phyloP scores from a whole-genome alignment of 805 yeast species.

The Hanseniaspora thailandica region DNA sequence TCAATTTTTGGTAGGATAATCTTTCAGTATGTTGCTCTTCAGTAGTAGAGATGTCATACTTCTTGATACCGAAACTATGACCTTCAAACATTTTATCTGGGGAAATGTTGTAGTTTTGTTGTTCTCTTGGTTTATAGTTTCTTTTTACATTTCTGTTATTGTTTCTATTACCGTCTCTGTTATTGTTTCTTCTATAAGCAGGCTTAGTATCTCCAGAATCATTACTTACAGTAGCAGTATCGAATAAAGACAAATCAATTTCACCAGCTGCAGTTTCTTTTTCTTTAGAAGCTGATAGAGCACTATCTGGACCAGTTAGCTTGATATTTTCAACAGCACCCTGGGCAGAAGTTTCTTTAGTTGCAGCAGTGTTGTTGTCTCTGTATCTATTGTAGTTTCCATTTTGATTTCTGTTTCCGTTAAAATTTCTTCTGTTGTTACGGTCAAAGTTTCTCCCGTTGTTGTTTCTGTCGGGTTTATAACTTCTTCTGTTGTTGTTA shows the following conservation, averaged over 20 bases:
- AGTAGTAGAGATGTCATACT: neutral
- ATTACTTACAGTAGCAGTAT: neutral
- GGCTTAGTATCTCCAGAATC: neutral
- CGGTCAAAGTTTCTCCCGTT: neutral
- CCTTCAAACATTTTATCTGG: conserved; percentile 7
- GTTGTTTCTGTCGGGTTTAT: too few relatives aligned
- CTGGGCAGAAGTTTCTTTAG: neutral
- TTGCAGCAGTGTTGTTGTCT: neutral
- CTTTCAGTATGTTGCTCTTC: conserved; percentile 1
- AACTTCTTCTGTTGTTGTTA: neutral
- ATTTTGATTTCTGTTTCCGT: neutral
- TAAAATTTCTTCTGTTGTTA: neutral
- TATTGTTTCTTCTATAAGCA: neutral
- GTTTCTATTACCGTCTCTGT: neutral
- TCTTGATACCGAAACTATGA: conserved; percentile 10
- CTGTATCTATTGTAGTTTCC: neutral
- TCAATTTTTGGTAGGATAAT: conserved; percentile 2
- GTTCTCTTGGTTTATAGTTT: neutral
- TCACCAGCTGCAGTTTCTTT: neutral
- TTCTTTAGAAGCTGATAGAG: neutral
- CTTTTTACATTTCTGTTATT: neutral
- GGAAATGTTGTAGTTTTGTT: neutral
- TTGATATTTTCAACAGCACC: neutral
- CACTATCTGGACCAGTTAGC: neutral
- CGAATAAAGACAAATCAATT: conserved; percentile 10